phyloP scores from a whole-genome alignment of 1,139 yeast species.

The Lodderomyces theae region DNA sequence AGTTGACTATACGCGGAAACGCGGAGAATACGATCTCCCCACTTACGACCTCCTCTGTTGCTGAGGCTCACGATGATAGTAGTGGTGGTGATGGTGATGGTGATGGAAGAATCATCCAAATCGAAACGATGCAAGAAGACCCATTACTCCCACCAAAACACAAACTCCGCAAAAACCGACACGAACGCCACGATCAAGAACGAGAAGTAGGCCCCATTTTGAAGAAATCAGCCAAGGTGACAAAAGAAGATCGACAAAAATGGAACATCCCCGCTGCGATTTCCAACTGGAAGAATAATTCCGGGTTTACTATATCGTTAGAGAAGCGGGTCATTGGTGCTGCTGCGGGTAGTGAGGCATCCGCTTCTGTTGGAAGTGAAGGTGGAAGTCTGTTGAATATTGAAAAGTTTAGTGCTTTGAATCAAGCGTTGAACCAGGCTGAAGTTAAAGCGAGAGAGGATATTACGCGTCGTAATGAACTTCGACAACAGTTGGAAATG shows the following conservation, averaged over 20 bases:
- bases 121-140: constrained; percentile 53
- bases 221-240: constrained; percentile 41
- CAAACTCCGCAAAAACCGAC: constrained; percentile 72
- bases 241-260: constrained; percentile 71
- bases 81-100: constrained; percentile 19
- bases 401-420: constrained; percentile 56
- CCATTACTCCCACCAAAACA: constrained; percentile 86
- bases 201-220: constrained; percentile 39
- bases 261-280: constrained; percentile 93
- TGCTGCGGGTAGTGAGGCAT: background rate
- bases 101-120: constrained; percentile 24
- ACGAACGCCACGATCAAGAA: constrained; percentile 62
- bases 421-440: constrained; percentile 73
- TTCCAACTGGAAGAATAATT: constrained; percentile 94
- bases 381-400: constrained; percentile 41
- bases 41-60: too few species aligned
- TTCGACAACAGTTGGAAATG: constrained; percentile 46
- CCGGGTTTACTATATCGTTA: constrained; percentile 80
- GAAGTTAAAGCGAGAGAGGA: constrained; percentile 74
- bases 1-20: too few species aligned
- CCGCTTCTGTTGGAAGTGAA: background rate
- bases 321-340: constrained; percentile 66
- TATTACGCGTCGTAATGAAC: constrained; percentile 56
- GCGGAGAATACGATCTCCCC: too few species aligned
- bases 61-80: too few species aligned